A percentile compares a stretch with the other conserved stretches of the same genome.
phyloP scores from a whole-genome alignment of 768 basidiomycete genomes.

The Trametes coccinea region DNA sequence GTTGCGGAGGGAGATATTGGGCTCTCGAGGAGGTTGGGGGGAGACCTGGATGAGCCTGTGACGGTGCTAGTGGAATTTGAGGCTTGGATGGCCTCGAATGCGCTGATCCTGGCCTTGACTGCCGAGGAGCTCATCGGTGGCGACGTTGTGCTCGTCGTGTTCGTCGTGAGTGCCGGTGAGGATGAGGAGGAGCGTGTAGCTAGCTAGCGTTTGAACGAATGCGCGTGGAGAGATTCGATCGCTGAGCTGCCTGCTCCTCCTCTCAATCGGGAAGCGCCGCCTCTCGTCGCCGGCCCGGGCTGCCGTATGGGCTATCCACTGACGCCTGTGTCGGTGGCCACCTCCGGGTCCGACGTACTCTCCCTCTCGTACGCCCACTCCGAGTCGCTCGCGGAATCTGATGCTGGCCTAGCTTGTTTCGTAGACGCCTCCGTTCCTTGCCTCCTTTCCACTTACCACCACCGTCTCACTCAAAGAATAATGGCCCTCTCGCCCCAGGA shows the following conservation, averaged over 20 bases:
- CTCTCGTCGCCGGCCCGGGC: too few species aligned
- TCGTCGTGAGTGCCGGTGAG: not conserved
- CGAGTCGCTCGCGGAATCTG: too few species aligned
- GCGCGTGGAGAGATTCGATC: not conserved
- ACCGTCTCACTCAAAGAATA: not conserved
- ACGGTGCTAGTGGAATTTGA: slow-evolving; percentile 27
- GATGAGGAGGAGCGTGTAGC: not conserved
- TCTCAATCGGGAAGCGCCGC: too few species aligned
- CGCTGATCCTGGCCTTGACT: slow-evolving; percentile 59
- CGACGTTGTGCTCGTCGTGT: too few species aligned
- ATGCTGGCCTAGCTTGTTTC: too few species aligned
- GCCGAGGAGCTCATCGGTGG: slow-evolving; percentile 18
- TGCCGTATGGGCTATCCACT: too few species aligned
- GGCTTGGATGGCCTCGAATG: slow-evolving; percentile 55
- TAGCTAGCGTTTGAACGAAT: too few species aligned
- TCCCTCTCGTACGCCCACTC: not conserved
- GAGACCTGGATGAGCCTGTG: slow-evolving; percentile 13
- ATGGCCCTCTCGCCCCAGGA: slow-evolving; percentile 29
- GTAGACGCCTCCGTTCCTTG: not conserved
- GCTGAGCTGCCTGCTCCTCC: too few species aligned
- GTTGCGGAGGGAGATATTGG: slow-evolving; percentile 51
- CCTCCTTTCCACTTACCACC: not conserved
- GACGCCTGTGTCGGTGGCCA: not conserved
- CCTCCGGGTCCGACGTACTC: not conserved
- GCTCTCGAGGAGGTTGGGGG: slow-evolving; percentile 44